Conservation (phyloP, 805 yeast species). For the Cyberlindnera euphorbiiphila region DNA sequence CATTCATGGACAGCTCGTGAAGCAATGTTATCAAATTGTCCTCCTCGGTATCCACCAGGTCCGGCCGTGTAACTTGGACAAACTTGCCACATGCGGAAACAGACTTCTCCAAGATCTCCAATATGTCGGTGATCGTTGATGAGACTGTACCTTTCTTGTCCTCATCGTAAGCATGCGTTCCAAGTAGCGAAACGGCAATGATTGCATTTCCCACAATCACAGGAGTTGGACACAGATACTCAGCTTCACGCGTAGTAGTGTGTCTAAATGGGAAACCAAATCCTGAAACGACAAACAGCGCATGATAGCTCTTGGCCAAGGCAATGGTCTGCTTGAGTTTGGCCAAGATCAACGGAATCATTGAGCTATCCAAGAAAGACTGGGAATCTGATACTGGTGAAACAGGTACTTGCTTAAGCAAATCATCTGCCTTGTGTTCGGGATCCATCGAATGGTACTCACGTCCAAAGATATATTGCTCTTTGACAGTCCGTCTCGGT, state of each 20-base stretch:
- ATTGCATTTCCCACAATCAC: conserved; percentile 65
- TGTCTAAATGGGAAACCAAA: conserved; percentile 30
- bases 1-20: conserved; percentile 61
- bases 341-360: conserved; percentile 13
- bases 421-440: conserved; percentile 14
- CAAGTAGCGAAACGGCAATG: conserved; percentile 53
- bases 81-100: conserved; percentile 50
- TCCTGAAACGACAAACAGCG: conserved; percentile 23
- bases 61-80: conserved; percentile 33
- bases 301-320: conserved; percentile 15
- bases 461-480: conserved; percentile 33
- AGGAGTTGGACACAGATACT: conserved; percentile 57
- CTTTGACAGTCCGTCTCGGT: conserved; percentile 19
- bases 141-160: conserved; percentile 54
- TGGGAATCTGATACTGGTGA: conserved; percentile 5
- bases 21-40: conserved; percentile 48
- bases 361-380: conserved; percentile 20
- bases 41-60: conserved; percentile 21
- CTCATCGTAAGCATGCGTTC: conserved; percentile 59
- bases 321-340: conserved; percentile 9
- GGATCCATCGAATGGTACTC: conserved; percentile 24
- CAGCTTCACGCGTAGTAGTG: conserved; percentile 43
- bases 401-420: conserved; percentile 10
- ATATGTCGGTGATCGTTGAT: conserved; percentile 52
- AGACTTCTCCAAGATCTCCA: conserved; percentile 57